A percentile compares a stretch with the other conserved stretches of the same genome.
Evolutionary conservation across 495 filamentous ascomycete genomes (phyloP).

Genomic region (Achaetomiella virescens): DNA sequence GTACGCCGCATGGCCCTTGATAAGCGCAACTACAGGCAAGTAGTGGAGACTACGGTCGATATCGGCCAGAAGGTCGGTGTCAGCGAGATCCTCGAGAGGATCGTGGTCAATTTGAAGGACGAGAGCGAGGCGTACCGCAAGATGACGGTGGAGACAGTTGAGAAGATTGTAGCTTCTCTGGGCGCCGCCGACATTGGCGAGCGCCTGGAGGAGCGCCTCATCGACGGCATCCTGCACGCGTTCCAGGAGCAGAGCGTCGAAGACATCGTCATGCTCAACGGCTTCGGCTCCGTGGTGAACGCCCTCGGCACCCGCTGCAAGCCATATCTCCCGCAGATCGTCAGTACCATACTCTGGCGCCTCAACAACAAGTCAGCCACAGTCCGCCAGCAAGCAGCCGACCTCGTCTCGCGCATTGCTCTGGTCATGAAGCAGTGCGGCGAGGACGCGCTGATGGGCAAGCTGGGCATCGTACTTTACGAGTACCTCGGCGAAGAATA

Average conservation of each 20-base stretch:
- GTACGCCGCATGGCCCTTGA: constrained; percentile 94
- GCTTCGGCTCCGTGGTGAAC: constrained; percentile 98
- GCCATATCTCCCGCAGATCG: constrained; percentile 93
- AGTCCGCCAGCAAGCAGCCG: constrained; percentile 93
- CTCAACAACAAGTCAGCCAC: constrained; percentile 96
- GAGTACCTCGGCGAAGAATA: constrained; percentile 99
- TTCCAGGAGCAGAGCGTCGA: constrained; percentile 99
- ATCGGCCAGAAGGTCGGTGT: constrained; percentile 95
- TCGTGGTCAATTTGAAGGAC: constrained; percentile 94
- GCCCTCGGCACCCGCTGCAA: constrained; percentile 91
- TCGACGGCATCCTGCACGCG: constrained; percentile 93
- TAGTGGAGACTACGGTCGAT: constrained; percentile 97
- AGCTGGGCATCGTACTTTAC: constrained; percentile 93
- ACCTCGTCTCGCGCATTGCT: constrained; percentile 92
- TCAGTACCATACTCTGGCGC: constrained; percentile 93
- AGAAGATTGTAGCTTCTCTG: constrained; percentile 88
- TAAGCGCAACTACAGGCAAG: constrained; percentile 92
- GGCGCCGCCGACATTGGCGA: constrained; percentile 93
- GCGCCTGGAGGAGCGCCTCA: constrained; percentile 82
- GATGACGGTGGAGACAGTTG: constrained; percentile 97
- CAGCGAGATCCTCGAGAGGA: constrained; percentile 86
- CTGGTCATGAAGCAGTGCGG: constrained; percentile 99
- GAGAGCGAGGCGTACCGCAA: constrained; percentile 97
- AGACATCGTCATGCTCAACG: constrained; percentile 92
- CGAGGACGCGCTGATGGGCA: constrained; percentile 92